phyloP scores from a whole-genome alignment of 176 grass and related monocot species.

The Rhynchospora tenuis region DNA sequence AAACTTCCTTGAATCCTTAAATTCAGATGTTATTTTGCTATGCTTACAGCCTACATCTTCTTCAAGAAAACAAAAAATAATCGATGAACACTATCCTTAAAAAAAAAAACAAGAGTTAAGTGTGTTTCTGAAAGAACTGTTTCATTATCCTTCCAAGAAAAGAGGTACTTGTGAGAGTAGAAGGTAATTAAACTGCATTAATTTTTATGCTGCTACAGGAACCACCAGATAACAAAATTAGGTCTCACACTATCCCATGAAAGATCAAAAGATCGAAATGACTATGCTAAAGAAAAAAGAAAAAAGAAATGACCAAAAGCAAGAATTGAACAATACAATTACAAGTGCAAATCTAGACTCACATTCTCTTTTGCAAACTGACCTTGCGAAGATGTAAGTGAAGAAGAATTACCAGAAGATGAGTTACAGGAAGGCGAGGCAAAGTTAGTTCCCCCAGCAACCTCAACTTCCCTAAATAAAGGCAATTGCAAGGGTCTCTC shows the following conservation, averaged over 20 bases:
- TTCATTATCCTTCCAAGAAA: background rate
- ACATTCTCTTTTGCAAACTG: constrained; percentile 56
- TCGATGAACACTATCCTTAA: background rate
- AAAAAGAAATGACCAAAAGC: constrained; percentile 2
- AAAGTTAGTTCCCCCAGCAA: constrained; percentile 23
- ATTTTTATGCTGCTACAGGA: background rate
- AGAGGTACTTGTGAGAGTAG: background rate
- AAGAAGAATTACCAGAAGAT: constrained; percentile 21
- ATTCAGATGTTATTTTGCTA: background rate
- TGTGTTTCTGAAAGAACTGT: background rate
- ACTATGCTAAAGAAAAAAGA: constrained; percentile 19
- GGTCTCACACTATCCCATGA: constrained; percentile 1
- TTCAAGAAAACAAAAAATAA: background rate
- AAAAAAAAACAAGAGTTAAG: background rate
- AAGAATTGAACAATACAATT: constrained; percentile 20
- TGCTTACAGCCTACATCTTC: no score
- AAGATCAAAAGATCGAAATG: constrained; percentile 7
- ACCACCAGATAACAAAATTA: constrained; percentile 2
- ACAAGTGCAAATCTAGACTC: constrained; percentile 98
- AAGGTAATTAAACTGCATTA: background rate
- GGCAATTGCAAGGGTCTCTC: constrained; percentile 32
- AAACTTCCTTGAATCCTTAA: background rate
- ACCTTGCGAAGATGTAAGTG: constrained; percentile 47
- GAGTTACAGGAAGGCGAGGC: constrained; percentile 22
- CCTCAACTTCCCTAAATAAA: constrained; percentile 36